Evolutionary conservation across 1,139 yeast species (phyloP), one percentile per base, ranked within the genome.

Genomic region (Spathaspora sp.): DNA sequence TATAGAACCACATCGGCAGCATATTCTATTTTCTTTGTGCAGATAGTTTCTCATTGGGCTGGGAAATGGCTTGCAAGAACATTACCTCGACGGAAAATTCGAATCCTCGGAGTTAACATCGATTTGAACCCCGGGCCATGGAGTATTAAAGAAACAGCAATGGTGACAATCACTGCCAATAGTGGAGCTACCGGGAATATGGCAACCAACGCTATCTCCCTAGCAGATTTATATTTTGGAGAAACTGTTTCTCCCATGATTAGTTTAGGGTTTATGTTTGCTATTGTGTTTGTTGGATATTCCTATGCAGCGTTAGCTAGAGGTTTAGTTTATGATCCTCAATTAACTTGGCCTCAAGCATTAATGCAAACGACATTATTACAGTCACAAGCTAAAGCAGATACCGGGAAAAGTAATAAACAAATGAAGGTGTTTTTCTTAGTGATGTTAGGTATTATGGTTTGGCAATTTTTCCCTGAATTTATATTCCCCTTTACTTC

Each of bases 1-100:
- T 75, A 64, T 55, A 58, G 80, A 48, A 74, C 79, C 2, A 74
- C 79, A 0, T 65, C 76, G 20, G 78, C 78, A 10, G 71, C 76
- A 2, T 74, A 73, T 47, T 71, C 77, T 27, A 70, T 74, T 23
- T 65, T 74, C 43, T 72, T 74, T 51, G 80, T 74, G 0, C 80
- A 74, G 50, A 69, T 75, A 44, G 69, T 68, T 4, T 58, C 70
- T 2, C 74, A 74, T 53, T 74, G 76, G 63, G 55, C 63, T n/a
- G 79, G 79, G 1, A 63, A 68, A 46, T 69, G 67, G 63, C 48
- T 74, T 37, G 74, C 80, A 0, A 50, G 47, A 26, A 59, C 57
- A 0, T 51, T 72, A 4, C 78, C 78, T 0, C 47, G 55, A 9
- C 60, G 56, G 40, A 48, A 51, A 9, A 52, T 70, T 7, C 56